A percentile compares a stretch with the other conserved stretches of the same genome.
phyloP scores from a whole-genome alignment of 164 flowering plant species.

The Annona squamosa region DNA sequence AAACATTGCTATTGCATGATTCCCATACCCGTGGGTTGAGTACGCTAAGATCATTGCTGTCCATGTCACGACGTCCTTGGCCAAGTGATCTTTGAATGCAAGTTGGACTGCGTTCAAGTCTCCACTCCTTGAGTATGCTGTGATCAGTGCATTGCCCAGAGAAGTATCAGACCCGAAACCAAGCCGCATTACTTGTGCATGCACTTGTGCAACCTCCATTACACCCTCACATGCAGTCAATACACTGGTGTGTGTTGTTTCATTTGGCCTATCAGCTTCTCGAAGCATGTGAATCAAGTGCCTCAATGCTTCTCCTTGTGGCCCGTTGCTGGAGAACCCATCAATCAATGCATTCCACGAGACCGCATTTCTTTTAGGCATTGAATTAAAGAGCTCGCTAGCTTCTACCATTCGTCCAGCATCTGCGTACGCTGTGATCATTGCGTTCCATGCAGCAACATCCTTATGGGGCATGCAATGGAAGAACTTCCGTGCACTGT shows the following conservation, averaged over 20 bases:
- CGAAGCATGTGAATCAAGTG: constrained; percentile 36
- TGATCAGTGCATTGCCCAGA: constrained; percentile 39
- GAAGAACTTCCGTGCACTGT: constrained; percentile 38
- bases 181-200: constrained; percentile 33
- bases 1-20: constrained; percentile 32
- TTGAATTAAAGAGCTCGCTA: constrained; percentile 31
- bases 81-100: constrained; percentile 32
- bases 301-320: constrained; percentile 32
- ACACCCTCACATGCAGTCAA: constrained; percentile 33
- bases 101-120: constrained; percentile 34
- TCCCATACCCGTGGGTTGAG: constrained; percentile 46
- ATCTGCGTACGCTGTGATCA: constrained; percentile 45
- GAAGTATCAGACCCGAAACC: constrained; percentile 40
- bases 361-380: constrained; percentile 33
- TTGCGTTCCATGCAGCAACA: constrained; percentile 58
- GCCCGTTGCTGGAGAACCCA: constrained; percentile 36
- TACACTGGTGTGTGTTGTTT: constrained; percentile 34
- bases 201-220: constrained; percentile 35
- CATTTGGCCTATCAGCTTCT: constrained; percentile 29
- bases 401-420: constrained; percentile 42
- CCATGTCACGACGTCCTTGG: constrained; percentile 55
- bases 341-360: constrained; percentile 55
- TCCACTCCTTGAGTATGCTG: constrained; percentile 48
- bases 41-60: constrained; percentile 50
- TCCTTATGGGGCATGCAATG: constrained; percentile 50